Conservation (phyloP, 2,329 filamentous ascomycete genomes). For the Penicillium sp. region DNA sequence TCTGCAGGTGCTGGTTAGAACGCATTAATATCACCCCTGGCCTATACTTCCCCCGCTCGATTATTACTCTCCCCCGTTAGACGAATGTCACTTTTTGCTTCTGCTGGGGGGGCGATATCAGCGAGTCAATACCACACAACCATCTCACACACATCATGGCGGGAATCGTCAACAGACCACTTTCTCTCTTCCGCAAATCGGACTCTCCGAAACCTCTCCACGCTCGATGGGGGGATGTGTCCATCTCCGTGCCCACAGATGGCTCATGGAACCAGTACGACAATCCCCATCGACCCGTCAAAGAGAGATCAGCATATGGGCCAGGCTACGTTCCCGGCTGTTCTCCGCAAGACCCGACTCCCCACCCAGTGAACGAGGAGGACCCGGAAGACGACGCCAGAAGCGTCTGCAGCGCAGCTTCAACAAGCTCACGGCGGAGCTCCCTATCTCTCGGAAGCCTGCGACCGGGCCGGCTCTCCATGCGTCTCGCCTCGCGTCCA, state of each 20-base stretch:
- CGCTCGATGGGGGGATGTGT: constrained; percentile 39
- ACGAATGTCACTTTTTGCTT: constrained; percentile 10
- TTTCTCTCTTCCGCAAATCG: constrained; percentile 31
- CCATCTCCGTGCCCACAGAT: constrained; percentile 38
- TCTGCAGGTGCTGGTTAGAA: constrained; percentile 3
- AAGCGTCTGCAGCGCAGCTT: background rate
- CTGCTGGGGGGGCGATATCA: background rate
- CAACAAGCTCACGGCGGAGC: constrained; percentile 10
- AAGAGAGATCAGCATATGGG: constrained; percentile 22
- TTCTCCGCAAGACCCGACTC: constrained; percentile 8
- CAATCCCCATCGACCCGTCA: constrained; percentile 24
- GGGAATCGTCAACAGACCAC: constrained; percentile 28
- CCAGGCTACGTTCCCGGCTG: constrained; percentile 30
- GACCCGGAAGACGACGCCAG: constrained; percentile 13
- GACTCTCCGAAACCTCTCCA: constrained; percentile 31
- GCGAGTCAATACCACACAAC: background rate
- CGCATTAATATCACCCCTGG: constrained; percentile 2
- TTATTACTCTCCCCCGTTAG: background rate
- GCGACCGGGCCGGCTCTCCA: constrained; percentile 29
- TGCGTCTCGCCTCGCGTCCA: constrained; percentile 26
- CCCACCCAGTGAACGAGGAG: background rate
- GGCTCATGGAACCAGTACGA: constrained; percentile 40
- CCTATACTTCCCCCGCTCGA: background rate
- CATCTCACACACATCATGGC: constrained; percentile 21
- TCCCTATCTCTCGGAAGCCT: constrained; percentile 23